Conservation (phyloP, 2,329 filamentous ascomycete species). For the Talaromyces islandicus region DNA sequence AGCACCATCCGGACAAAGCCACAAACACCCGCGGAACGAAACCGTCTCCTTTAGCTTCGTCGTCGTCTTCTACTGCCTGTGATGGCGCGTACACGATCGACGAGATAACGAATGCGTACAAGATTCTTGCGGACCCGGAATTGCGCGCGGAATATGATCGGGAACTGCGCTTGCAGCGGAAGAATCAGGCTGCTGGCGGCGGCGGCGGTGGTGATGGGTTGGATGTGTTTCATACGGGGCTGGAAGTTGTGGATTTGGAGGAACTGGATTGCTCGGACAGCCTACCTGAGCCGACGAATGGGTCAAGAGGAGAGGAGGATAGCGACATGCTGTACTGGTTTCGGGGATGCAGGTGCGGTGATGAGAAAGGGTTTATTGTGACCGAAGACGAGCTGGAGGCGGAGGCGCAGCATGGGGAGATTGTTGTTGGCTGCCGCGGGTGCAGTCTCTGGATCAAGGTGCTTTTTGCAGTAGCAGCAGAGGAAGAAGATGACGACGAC, state of each 20-base stretch:
- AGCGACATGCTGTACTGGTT: conserved; percentile 44
- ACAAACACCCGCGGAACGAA: not conserved
- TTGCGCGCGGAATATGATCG: conserved; percentile 46
- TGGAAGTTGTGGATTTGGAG: conserved; percentile 55
- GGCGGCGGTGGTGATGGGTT: conserved; percentile 21
- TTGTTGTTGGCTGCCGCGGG: conserved; percentile 55
- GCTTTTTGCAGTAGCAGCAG: conserved; percentile 48
- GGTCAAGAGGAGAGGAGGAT: conserved; percentile 37
- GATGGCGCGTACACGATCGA: conserved; percentile 39
- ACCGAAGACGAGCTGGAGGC: conserved; percentile 48
- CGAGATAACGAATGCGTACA: conserved; percentile 55
- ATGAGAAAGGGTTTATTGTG: conserved; percentile 49
- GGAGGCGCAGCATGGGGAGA: conserved; percentile 48
- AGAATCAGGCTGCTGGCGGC: conserved; percentile 13
- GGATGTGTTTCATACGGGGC: conserved; percentile 41
- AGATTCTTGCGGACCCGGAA: conserved; percentile 42
- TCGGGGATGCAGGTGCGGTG: conserved; percentile 53
- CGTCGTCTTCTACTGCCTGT: not conserved
- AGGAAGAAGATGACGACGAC: conserved; percentile 19
- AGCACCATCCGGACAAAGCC: conserved; percentile 55
- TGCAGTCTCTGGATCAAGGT: conserved; percentile 61
- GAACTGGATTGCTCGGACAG: conserved; percentile 43
- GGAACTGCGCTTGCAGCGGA: conserved; percentile 30
- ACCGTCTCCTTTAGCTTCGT: too few relatives aligned
- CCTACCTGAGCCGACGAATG: conserved; percentile 12